Evolutionary conservation across 2,329 filamentous ascomycete species (phyloP).

Genomic region (Claviceps arundinis): DNA sequence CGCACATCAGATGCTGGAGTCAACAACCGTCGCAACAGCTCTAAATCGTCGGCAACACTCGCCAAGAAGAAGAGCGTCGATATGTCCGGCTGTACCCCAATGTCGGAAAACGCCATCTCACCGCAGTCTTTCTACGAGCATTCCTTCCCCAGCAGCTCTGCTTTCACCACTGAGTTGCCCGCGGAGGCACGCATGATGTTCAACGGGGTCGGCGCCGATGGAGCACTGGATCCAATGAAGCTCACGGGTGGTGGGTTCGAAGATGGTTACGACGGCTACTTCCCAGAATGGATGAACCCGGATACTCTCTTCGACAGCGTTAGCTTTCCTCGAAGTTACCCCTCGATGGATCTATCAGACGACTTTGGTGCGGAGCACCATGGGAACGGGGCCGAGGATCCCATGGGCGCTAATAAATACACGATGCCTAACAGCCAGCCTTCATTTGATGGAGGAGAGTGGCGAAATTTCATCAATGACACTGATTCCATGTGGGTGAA

Average conservation of each 20-base stretch:
- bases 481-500: slow-evolving; percentile 17
- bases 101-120: slow-evolving; percentile 8
- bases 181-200: slow-evolving; percentile 29
- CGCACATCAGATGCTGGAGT: not conserved
- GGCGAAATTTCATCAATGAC: slow-evolving; percentile 20
- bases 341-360: slow-evolving; percentile 2
- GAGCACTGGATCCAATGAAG: slow-evolving; percentile 3
- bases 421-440: not conserved
- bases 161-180: slow-evolving; percentile 29
- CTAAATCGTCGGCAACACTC: not conserved
- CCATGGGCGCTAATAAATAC: slow-evolving; percentile 2
- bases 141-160: slow-evolving; percentile 14
- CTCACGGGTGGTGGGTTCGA: slow-evolving; percentile 9
- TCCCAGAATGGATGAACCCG: not conserved
- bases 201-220: slow-evolving; percentile 17
- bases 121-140: slow-evolving; percentile 8
- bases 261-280: slow-evolving; percentile 6
- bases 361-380: not conserved
- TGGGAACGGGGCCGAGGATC: not conserved
- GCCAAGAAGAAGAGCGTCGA: not conserved
- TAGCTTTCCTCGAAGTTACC: slow-evolving; percentile 1
- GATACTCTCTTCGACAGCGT: not conserved
- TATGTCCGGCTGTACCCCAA: not conserved
- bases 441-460: slow-evolving; percentile 13
- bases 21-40: slow-evolving; percentile 2